These are phyloP conservation scores for Kwoniella shandongensis DNA, from an alignment of 768 basidiomycete genomes.

Conservation along the genomic window DNA sequence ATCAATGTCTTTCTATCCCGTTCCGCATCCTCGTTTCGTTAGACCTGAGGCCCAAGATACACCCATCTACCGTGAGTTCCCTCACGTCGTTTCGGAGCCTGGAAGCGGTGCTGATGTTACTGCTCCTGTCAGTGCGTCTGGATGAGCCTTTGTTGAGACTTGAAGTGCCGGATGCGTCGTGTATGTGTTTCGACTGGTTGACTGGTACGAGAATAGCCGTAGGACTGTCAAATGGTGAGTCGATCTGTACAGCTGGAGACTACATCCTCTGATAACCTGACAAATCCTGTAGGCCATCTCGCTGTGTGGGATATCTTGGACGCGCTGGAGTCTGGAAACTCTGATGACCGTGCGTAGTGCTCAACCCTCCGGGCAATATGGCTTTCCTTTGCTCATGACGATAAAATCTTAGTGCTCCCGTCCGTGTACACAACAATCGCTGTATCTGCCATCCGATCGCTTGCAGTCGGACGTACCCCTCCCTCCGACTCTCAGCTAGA, in stretches of 20 bases:
- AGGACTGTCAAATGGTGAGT: constrained; percentile 77
- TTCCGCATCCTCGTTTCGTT: constrained; percentile 68
- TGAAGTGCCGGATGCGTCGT: constrained; percentile 71
- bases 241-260: not conserved
- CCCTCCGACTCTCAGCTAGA: constrained; percentile 22
- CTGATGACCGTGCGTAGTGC: constrained; percentile 24
- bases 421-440: constrained; percentile 26
- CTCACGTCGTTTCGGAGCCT: too few species aligned
- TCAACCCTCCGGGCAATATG: too few species aligned
- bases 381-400: too few species aligned
- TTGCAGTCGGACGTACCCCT: constrained; percentile 23
- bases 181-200: constrained; percentile 84
- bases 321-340: constrained; percentile 25
- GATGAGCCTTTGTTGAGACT: constrained; percentile 68
- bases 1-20: constrained; percentile 69
- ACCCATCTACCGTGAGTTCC: constrained; percentile 31
- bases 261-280: not conserved
- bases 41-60: not conserved
- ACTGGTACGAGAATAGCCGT: constrained; percentile 78
- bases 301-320: constrained; percentile 49
- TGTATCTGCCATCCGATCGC: constrained; percentile 24
- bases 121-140: constrained; percentile 52
- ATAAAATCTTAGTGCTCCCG: constrained; percentile 42
- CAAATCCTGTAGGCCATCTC: constrained; percentile 37
- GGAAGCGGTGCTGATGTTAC: too few species aligned